Evolutionary conservation across 208 protist genomes (phyloP).

Genomic region (Trichomonas tenax): DNA sequence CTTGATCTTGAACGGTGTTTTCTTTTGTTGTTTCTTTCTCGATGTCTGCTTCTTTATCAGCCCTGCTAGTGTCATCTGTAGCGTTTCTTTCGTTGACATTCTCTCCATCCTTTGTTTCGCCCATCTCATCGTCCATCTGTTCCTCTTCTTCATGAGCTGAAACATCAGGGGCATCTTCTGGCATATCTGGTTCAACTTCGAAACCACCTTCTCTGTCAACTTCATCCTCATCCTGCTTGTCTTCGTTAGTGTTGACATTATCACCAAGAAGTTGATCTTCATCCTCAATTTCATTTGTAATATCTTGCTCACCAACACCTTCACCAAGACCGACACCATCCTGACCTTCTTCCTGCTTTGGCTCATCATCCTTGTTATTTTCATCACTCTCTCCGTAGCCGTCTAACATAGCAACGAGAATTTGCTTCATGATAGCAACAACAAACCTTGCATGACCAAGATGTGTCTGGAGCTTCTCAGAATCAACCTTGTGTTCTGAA

Average conservation of each 20-base stretch:
- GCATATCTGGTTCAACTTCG: background rate
- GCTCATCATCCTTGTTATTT: background rate
- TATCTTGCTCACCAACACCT: background rate
- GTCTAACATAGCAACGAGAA: background rate
- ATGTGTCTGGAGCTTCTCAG: background rate
- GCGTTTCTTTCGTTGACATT: background rate
- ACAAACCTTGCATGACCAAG: background rate
- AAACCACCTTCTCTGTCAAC: background rate
- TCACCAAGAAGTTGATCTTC: conserved; percentile 17
- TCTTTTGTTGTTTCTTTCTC: conserved; percentile 14
- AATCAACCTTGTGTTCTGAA: no score
- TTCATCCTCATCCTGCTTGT: conserved; percentile 11
- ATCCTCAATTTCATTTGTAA: conserved; percentile 9
- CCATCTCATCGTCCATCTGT: conserved; percentile 24
- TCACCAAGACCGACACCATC: background rate
- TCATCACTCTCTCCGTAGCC: background rate
- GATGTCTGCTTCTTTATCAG: conserved; percentile 11
- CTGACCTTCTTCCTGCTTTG: background rate
- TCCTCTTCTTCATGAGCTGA: background rate
- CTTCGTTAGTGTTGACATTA: background rate
- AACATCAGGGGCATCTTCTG: background rate
- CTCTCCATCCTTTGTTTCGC: background rate
- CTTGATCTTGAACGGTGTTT: background rate
- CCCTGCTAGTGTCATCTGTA: background rate
- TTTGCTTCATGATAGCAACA: background rate